These are phyloP conservation scores for Astrephomene gubernaculifera DNA, from an alignment of 139 green algal species.

Conservation along the genomic window DNA sequence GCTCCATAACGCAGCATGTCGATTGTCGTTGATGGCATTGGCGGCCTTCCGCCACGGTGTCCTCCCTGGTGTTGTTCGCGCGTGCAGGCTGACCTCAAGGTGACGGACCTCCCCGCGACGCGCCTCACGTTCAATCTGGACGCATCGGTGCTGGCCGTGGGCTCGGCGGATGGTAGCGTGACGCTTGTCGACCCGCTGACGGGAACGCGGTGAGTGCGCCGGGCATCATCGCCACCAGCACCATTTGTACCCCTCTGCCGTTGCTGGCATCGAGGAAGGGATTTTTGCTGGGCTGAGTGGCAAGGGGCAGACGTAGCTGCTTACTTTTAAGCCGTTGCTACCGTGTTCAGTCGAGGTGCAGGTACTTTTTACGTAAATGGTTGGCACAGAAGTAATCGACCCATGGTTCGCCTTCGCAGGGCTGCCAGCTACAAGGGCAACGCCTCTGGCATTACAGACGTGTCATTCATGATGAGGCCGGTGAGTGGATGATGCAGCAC, in stretches of 20 bases:
- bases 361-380: too few species aligned
- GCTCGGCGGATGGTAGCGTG: conserved; percentile 30
- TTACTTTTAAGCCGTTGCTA: too few species aligned
- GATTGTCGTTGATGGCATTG: background rate
- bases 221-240: too few species aligned
- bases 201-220: too few species aligned
- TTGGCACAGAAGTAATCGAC: too few species aligned
- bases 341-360: too few species aligned
- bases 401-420: background rate
- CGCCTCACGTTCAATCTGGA: conserved; percentile 28
- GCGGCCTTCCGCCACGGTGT: background rate
- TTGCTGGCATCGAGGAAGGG: too few species aligned
- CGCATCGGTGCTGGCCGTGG: conserved; percentile 33
- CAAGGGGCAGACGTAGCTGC: too few species aligned
- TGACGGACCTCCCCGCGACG: conserved; percentile 35
- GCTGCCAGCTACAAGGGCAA: conserved; percentile 35
- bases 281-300: too few species aligned
- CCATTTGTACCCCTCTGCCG: too few species aligned
- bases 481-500: background rate
- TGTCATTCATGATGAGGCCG: conserved; percentile 14
- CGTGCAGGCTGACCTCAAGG: conserved; percentile 30
- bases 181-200: conserved; percentile 27
- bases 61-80: background rate
- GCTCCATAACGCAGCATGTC: background rate
- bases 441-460: conserved; percentile 27